phyloP scores from a whole-genome alignment of 1,139 yeast genomes.

The Geotrichum histeridarum region DNA sequence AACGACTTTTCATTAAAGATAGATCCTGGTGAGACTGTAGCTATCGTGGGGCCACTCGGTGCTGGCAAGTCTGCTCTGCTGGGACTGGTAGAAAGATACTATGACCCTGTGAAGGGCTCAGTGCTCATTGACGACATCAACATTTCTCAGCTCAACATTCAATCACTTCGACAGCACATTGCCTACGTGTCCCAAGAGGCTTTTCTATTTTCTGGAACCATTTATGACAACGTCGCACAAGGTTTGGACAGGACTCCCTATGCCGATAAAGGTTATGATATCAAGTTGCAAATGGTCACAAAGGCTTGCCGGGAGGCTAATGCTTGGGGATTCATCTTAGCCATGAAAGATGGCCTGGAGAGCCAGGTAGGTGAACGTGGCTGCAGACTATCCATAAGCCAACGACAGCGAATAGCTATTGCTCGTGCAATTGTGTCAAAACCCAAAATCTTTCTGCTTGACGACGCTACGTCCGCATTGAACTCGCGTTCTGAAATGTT shows the following conservation, averaged over 20 bases:
- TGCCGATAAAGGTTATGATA: conserved; percentile 40
- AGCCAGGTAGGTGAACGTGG: conserved; percentile 56
- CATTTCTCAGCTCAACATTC: conserved; percentile 56
- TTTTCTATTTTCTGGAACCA: conserved; percentile 70
- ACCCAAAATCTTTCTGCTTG: conserved; percentile 61
- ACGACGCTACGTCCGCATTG: conserved; percentile 73
- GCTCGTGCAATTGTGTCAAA: conserved; percentile 71
- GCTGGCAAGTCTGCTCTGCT: conserved; percentile 87
- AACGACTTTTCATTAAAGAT: conserved; percentile 56
- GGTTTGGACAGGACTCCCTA: conserved; percentile 55
- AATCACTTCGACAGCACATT: conserved; percentile 64
- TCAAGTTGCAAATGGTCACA: conserved; percentile 34
- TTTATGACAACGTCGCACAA: conserved; percentile 72
- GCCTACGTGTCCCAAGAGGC: conserved; percentile 93
- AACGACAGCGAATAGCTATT: conserved; percentile 81
- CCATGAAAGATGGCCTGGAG: conserved; percentile 43
- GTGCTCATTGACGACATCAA: conserved; percentile 64
- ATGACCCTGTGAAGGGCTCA: conserved; percentile 55
- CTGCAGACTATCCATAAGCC: conserved; percentile 67
- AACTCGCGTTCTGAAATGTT: conserved; percentile 60
- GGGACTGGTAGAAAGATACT: conserved; percentile 64
- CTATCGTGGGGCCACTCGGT: conserved; percentile 94
- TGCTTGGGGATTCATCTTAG: conserved; percentile 41
- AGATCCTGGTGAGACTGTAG: conserved; percentile 71
- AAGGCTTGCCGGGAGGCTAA: conserved; percentile 40